Evolutionary conservation across 306 rosid species (phyloP).

Genomic region (Quercus gilva): DNA sequence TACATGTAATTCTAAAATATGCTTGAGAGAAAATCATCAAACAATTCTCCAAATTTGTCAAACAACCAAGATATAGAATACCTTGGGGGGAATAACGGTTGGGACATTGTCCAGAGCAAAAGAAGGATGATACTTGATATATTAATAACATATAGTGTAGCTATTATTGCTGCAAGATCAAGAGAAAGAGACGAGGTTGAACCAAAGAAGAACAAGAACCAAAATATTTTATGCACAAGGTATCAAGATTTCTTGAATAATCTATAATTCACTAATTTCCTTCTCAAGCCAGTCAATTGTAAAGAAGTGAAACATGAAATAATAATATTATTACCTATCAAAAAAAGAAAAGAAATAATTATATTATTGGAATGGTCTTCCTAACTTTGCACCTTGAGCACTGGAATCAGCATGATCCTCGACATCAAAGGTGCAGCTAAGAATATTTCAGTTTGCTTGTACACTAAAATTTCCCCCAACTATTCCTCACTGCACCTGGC

Average conservation of each 20-base stretch:
- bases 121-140: background rate
- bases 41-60: background rate
- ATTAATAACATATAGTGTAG: background rate
- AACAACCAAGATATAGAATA: background rate
- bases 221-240: background rate
- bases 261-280: too few species aligned
- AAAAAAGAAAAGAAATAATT: too few species aligned
- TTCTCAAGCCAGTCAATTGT: too few species aligned
- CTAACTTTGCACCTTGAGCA: too few species aligned
- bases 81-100: background rate
- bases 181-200: background rate
- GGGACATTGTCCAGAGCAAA: background rate
- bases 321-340: too few species aligned
- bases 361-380: too few species aligned
- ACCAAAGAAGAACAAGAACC: background rate
- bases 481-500: too few species aligned
- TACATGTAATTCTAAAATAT: background rate
- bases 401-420: too few species aligned
- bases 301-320: too few species aligned
- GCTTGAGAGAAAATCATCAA: background rate
- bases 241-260: background rate
- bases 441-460: too few species aligned
- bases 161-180: background rate
- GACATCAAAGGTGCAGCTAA: too few species aligned
- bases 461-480: too few species aligned